phyloP scores from a whole-genome alignment of 2,329 filamentous ascomycete genomes.

The Corynespora cassiicola region DNA sequence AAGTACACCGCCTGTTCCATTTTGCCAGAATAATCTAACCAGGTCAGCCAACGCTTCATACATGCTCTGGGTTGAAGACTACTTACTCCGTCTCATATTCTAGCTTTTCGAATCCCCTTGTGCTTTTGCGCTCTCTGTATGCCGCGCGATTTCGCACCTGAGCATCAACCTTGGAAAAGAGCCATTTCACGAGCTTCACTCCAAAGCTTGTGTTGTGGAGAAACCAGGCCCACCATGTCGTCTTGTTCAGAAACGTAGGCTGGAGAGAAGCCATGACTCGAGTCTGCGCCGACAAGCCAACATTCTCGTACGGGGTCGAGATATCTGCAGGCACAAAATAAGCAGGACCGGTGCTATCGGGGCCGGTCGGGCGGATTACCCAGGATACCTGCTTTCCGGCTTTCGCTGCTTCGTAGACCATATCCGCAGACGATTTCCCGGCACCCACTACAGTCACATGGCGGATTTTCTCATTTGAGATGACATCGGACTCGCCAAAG shows the following conservation, averaged over 20 bases:
- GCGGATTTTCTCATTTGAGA: conserved; percentile 18
- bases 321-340: conserved; percentile 26
- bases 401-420: conserved; percentile 44
- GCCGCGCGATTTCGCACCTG: conserved; percentile 6
- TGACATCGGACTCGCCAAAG: conserved; percentile 37
- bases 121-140: conserved; percentile 22
- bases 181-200: conserved; percentile 8
- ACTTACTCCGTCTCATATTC: conserved; percentile 18
- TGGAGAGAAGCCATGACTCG: conserved; percentile 14
- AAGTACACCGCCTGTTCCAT: conserved; percentile 23
- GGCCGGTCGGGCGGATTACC: conserved; percentile 38
- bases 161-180: conserved; percentile 9
- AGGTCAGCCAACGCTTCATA: background rate
- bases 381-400: conserved; percentile 41
- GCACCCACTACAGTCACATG: conserved; percentile 42
- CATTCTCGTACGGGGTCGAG: conserved; percentile 9
- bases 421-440: conserved; percentile 48
- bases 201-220: conserved; percentile 16
- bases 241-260: conserved; percentile 8
- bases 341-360: conserved; percentile 30
- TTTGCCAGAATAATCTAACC: conserved; percentile 23
- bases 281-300: conserved; percentile 10
- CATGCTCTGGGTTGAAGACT: background rate
- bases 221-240: conserved; percentile 18
- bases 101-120: conserved; percentile 22